A percentile compares a stretch with the other conserved stretches of the same genome.
Conservation (phyloP, 768 basidiomycete species). For the Leccinellum albellum region DNA sequence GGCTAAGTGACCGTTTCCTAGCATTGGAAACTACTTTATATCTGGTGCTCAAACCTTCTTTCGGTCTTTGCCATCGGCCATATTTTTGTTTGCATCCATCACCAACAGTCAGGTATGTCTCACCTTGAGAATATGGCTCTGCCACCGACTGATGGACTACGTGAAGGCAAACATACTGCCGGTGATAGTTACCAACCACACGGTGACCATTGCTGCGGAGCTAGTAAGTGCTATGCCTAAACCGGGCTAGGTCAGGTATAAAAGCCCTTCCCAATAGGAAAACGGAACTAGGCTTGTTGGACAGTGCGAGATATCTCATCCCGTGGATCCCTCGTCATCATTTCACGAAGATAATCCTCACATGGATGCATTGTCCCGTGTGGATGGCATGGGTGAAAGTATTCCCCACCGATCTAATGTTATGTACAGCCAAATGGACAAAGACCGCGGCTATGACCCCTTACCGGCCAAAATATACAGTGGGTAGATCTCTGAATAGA, state of each 20-base stretch:
- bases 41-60: slow-evolving; percentile 89
- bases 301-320: slow-evolving; percentile 93
- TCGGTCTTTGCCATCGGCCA: slow-evolving; percentile 87
- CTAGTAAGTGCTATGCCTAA: slow-evolving; percentile 52
- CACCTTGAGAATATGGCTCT: slow-evolving; percentile 9
- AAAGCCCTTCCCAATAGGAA: slow-evolving; percentile 41
- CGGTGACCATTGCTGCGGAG: slow-evolving; percentile 92
- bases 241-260: slow-evolving; percentile 41
- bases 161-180: slow-evolving; percentile 76
- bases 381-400: slow-evolving; percentile 52
- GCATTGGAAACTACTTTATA: slow-evolving; percentile 88
- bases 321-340: slow-evolving; percentile 40
- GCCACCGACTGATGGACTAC: slow-evolving; percentile 12
- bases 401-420: slow-evolving; percentile 54
- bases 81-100: slow-evolving; percentile 91
- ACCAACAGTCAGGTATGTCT: slow-evolving; percentile 65
- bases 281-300: slow-evolving; percentile 78
- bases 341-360: slow-evolving; percentile 27
- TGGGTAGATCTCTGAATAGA: slow-evolving; percentile 37
- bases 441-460: slow-evolving; percentile 48
- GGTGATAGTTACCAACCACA: slow-evolving; percentile 89
- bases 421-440: slow-evolving; percentile 55
- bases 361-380: slow-evolving; percentile 43
- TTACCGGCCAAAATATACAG: slow-evolving; percentile 61
- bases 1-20: slow-evolving; percentile 24